These are phyloP conservation scores for Aschersonia sp. DNA, from an alignment of 2,329 filamentous ascomycete species.

Conservation along the genomic window DNA sequence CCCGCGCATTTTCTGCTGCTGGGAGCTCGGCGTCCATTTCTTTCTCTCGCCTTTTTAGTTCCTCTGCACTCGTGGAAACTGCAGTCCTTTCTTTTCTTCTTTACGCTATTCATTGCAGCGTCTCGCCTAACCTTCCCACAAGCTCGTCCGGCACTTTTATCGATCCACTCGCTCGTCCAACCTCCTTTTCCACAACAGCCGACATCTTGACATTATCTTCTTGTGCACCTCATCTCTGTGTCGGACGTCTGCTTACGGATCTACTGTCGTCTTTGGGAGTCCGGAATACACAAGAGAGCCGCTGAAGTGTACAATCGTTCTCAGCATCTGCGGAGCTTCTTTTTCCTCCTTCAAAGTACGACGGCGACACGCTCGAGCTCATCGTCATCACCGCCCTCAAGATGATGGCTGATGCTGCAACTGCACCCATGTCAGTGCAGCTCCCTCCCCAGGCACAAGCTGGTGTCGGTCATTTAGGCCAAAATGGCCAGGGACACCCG, in stretches of 20 bases:
- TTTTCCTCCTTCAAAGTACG: background rate
- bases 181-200: background rate
- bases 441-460: slow-evolving; percentile 56
- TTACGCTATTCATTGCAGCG: background rate
- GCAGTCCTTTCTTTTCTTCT: background rate
- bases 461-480: slow-evolving; percentile 42
- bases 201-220: too few species aligned
- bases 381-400: background rate
- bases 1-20: too few species aligned
- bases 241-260: too few species aligned
- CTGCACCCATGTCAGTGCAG: slow-evolving; percentile 46
- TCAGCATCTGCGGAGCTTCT: background rate
- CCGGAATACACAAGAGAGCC: background rate
- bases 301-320: background rate
- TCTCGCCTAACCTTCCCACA: slow-evolving; percentile 2
- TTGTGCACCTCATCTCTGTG: too few species aligned
- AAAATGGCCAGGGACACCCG: slow-evolving; percentile 54
- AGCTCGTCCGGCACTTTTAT: background rate
- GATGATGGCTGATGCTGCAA: slow-evolving; percentile 65
- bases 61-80: too few species aligned
- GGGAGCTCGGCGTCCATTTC: too few species aligned
- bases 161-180: background rate
- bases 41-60: too few species aligned
- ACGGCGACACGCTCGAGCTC: background rate
- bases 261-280: too few species aligned